These are phyloP conservation scores for Niebla homalea DNA, from an alignment of 495 filamentous ascomycete species.

Conservation along the genomic window DNA sequence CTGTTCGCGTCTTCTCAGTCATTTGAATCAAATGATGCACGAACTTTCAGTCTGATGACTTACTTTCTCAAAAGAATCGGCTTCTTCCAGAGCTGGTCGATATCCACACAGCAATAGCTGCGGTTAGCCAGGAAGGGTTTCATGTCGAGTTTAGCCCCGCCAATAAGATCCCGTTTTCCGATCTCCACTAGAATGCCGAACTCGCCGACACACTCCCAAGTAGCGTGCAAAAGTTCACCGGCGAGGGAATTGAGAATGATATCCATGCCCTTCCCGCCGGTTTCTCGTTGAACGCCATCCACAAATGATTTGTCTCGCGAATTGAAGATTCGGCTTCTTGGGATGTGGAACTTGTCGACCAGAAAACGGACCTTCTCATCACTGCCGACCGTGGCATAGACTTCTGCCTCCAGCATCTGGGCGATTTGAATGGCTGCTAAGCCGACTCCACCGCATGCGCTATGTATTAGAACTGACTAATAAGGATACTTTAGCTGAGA, in stretches of 20 bases:
- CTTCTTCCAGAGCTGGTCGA: constrained; percentile 15
- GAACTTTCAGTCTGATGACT: not conserved
- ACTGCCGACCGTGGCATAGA: constrained; percentile 12
- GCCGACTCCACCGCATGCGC: constrained; percentile 11
- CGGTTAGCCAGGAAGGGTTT: constrained; percentile 29
- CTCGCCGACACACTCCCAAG: constrained; percentile 33
- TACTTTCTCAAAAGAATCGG: not conserved
- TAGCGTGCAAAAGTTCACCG: constrained; percentile 23
- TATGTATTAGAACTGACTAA: constrained; percentile 14
- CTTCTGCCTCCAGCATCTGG: constrained; percentile 3
- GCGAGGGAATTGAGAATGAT: constrained; percentile 16
- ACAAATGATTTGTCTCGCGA: constrained; percentile 19
- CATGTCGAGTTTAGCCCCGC: constrained; percentile 28
- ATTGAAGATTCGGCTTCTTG: constrained; percentile 5
- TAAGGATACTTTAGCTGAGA: too few species aligned
- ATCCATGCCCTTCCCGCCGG: constrained; percentile 16
- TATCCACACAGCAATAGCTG: constrained; percentile 36
- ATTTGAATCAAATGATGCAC: constrained; percentile 24
- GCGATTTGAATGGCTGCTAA: constrained; percentile 12
- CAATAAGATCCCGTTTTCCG: constrained; percentile 24
- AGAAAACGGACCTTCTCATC: constrained; percentile 6
- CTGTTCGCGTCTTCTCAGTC: constrained; percentile 27
- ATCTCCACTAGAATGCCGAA: constrained; percentile 37
- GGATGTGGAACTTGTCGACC: constrained; percentile 3
- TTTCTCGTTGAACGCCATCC: constrained; percentile 19